These are phyloP conservation scores for Rhodotorula taiwanensis DNA, from an alignment of 768 basidiomycete genomes.

Conservation along the genomic window DNA sequence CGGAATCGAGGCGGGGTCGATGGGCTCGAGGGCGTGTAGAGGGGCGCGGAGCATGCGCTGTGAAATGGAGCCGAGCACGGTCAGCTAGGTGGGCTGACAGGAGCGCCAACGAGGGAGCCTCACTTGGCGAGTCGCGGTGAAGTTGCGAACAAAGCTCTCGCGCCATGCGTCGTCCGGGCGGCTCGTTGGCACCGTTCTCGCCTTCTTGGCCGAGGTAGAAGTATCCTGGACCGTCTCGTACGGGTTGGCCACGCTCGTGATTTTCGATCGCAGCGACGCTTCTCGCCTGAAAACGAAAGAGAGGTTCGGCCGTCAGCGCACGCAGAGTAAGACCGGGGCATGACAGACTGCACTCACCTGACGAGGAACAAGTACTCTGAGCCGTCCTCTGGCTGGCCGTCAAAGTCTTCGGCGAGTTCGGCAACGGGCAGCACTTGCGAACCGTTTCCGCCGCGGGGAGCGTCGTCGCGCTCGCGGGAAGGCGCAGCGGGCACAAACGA, in stretches of 20 bases:
- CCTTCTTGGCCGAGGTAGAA: not conserved
- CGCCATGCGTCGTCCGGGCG: slow-evolving; percentile 28
- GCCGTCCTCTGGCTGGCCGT: slow-evolving; percentile 44
- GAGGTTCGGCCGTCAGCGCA: slow-evolving; percentile 2
- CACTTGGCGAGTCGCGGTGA: slow-evolving; percentile 16
- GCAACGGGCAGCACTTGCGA: slow-evolving; percentile 45
- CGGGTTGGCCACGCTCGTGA: slow-evolving; percentile 28
- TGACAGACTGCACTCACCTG: slow-evolving; percentile 6
- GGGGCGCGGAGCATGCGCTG: not conserved
- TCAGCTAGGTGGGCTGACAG: not conserved
- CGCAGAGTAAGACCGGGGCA: no score
- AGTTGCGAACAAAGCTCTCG: slow-evolving; percentile 25
- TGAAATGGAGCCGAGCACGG: not conserved
- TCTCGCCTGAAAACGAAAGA: slow-evolving; percentile 21
- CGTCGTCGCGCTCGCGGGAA: slow-evolving; percentile 8
- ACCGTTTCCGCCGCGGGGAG: slow-evolving; percentile 36
- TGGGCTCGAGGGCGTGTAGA: not conserved
- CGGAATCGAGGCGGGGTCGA: slow-evolving; percentile 10
- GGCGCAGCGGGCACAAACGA: slow-evolving; percentile 3
- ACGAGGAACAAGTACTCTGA: slow-evolving; percentile 43
- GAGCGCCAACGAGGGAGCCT: not conserved
- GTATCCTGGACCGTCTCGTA: slow-evolving; percentile 1
- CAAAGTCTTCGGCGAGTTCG: slow-evolving; percentile 42
- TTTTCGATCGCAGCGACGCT: slow-evolving; percentile 23
- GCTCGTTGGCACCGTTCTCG: not conserved